These are phyloP conservation scores for Phytophthora melonis DNA, from an alignment of 352 stramenopile genomes.

Conservation along the genomic window DNA sequence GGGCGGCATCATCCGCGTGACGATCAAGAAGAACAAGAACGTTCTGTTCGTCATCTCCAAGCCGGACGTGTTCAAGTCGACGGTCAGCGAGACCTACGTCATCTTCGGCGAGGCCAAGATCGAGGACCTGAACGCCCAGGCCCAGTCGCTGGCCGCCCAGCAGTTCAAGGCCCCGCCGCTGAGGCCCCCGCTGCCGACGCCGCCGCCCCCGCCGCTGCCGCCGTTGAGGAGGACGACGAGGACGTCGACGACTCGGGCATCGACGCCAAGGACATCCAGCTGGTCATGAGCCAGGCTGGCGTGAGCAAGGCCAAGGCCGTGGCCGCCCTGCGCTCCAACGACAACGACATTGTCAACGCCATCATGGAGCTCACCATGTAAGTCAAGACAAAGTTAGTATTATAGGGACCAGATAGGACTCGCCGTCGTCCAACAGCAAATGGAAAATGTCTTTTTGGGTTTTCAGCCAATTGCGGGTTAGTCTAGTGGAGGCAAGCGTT, in stretches of 20 bases:
- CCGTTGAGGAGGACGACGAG: slow-evolving; percentile 84
- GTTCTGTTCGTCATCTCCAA: slow-evolving; percentile 97
- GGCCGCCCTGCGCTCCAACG: slow-evolving; percentile 97
- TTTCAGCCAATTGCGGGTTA: slow-evolving; percentile 18
- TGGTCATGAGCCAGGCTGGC: slow-evolving; percentile 96
- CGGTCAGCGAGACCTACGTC: slow-evolving; percentile 95
- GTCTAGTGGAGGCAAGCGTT: background rate
- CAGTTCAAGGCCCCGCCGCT: slow-evolving; percentile 90
- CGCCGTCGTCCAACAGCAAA: slow-evolving; percentile 12
- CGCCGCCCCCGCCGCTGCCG: slow-evolving; percentile 47
- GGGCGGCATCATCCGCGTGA: slow-evolving; percentile 96
- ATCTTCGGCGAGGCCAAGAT: slow-evolving; percentile 99
- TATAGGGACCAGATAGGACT: slow-evolving; percentile 28
- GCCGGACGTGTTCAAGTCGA: slow-evolving; percentile 98
- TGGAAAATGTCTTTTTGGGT: slow-evolving; percentile 44
- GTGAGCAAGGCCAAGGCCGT: slow-evolving; percentile 96
- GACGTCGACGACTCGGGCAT: slow-evolving; percentile 97
- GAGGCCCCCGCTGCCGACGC: slow-evolving; percentile 75
- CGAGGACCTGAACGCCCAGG: slow-evolving; percentile 94
- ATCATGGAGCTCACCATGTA: slow-evolving; percentile 99
- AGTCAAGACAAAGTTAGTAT: slow-evolving; percentile 36
- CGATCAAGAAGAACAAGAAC: slow-evolving; percentile 99
- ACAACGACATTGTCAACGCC: slow-evolving; percentile 99
- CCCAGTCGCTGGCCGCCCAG: slow-evolving; percentile 88
- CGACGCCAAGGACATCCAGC: slow-evolving; percentile 98